phyloP scores from a whole-genome alignment of 139 green algal genomes.

The Asterochloris erici region DNA sequence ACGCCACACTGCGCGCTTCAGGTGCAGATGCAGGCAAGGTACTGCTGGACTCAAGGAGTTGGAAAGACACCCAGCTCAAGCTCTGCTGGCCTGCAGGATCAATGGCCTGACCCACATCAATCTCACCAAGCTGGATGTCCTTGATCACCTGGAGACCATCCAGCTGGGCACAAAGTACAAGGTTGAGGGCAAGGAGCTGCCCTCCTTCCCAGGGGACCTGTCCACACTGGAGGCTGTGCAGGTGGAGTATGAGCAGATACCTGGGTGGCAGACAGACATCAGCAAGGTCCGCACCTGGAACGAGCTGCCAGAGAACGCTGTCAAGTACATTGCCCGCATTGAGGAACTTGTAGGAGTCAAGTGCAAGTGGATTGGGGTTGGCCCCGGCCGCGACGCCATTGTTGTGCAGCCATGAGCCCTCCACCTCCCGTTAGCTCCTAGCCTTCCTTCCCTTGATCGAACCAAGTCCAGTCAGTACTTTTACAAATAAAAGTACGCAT shows the following conservation, averaged over 20 bases:
- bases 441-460: no score
- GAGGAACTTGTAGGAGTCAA: conserved; percentile 85
- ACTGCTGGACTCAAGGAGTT: no score
- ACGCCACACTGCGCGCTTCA: background rate
- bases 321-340: conserved; percentile 56
- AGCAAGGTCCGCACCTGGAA: conserved; percentile 65
- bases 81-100: conserved; percentile 54
- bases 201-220: conserved; percentile 69
- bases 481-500: no score
- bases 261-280: conserved; percentile 92
- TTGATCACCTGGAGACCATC: conserved; percentile 83
- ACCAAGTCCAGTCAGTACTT: no score
- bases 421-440: no score
- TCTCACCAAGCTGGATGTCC: conserved; percentile 98
- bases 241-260: conserved; percentile 92
- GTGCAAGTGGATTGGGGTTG: conserved; percentile 95
- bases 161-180: conserved; percentile 74
- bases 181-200: conserved; percentile 34
- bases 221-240: conserved; percentile 56
- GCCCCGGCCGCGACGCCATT: conserved; percentile 90
- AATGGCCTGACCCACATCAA: conserved; percentile 98
- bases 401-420: conserved; percentile 64
- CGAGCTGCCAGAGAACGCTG: conserved; percentile 79
- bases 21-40: background rate
- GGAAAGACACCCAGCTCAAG: background rate